Percentiles rank a stretch among this genome's conserved stretches.
Conservation (phyloP, 768 basidiomycete genomes). For the Tylopilus intermedius region DNA sequence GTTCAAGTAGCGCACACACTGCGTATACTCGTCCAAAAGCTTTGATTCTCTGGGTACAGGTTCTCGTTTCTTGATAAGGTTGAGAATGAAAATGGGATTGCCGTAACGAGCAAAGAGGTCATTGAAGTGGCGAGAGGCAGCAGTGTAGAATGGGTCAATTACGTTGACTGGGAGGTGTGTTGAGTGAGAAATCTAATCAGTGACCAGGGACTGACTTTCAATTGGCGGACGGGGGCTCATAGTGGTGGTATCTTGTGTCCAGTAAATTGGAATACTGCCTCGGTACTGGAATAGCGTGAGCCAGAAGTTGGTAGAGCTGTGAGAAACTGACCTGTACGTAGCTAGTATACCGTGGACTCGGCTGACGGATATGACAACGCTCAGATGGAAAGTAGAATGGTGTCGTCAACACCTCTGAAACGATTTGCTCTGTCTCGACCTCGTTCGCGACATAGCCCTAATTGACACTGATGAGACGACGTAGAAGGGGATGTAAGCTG, state of each 20-base stretch:
- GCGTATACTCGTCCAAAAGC: constrained; percentile 82
- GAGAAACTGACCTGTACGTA: constrained; percentile 71
- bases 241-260: constrained; percentile 89
- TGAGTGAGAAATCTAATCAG: constrained; percentile 4
- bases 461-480: not conserved
- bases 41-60: constrained; percentile 84
- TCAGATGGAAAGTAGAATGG: constrained; percentile 72
- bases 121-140: constrained; percentile 91
- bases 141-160: constrained; percentile 91
- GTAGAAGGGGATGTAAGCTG: not conserved
- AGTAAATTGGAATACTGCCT: constrained; percentile 93
- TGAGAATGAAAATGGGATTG: constrained; percentile 82
- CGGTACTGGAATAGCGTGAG: constrained; percentile 53
- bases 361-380: constrained; percentile 41
- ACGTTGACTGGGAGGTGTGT: constrained; percentile 62
- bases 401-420: constrained; percentile 83
- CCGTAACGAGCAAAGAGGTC: constrained; percentile 88
- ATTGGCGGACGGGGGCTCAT: constrained; percentile 95
- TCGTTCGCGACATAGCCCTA: constrained; percentile 98
- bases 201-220: constrained; percentile 60
- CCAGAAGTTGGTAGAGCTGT: not conserved
- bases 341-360: constrained; percentile 86
- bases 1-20: constrained; percentile 90
- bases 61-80: constrained; percentile 86
- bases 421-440: constrained; percentile 98